phyloP scores from a whole-genome alignment of 176 grass and related monocot species.

The Hsuehochloa calcarea region DNA sequence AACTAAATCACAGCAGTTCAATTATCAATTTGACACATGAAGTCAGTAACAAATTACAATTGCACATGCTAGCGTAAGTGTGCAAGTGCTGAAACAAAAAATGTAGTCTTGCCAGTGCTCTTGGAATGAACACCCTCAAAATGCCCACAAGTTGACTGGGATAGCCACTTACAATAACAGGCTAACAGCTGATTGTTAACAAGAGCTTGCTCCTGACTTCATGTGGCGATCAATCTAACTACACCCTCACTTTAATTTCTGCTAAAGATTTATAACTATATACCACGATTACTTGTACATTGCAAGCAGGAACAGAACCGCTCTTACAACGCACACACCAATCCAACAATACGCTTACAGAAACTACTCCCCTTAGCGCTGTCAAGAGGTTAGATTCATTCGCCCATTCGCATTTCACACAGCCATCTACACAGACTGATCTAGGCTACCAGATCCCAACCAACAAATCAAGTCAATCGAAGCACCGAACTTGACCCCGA shows the following conservation, averaged over 20 bases:
- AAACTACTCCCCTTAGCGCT: neutral
- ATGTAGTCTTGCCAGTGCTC: neutral
- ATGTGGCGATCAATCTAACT: neutral
- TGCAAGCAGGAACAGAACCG: neutral
- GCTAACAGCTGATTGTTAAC: too few relatives aligned
- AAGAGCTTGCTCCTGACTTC: neutral
- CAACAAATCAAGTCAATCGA: neutral
- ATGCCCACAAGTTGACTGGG: neutral
- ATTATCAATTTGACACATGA: neutral
- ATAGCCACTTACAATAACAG: neutral
- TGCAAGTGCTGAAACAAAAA: neutral
- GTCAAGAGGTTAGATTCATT: neutral
- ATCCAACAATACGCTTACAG: neutral
- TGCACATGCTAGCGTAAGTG: neutral
- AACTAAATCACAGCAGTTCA: neutral
- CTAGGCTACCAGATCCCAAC: slow-evolving; percentile 19
- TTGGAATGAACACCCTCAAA: neutral
- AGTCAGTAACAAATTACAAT: neutral
- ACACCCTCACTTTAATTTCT: neutral
- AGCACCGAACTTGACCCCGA: neutral
- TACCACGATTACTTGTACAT: neutral
- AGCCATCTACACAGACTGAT: neutral
- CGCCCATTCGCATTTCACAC: neutral
- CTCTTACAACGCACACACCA: neutral
- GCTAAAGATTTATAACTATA: neutral